A percentile compares a stretch with the other conserved stretches of the same genome.
Conservation (phyloP, 768 basidiomycete species). For the Cystoderma amianthinum region DNA sequence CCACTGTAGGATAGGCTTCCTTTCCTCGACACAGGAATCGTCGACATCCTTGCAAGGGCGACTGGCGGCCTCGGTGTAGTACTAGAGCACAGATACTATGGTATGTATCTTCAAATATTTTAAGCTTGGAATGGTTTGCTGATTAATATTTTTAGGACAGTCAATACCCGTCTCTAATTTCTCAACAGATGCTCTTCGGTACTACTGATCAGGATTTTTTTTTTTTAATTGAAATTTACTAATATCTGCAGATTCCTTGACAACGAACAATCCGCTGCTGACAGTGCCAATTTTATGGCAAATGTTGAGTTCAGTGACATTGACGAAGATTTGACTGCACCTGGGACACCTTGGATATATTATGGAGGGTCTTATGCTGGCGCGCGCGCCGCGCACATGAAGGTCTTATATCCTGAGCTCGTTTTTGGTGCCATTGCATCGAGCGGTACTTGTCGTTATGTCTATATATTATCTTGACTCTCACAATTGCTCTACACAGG, state of each 20-base stretch:
- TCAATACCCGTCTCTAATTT: conserved; percentile 75
- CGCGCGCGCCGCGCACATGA: conserved; percentile 90
- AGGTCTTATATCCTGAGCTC: conserved; percentile 79
- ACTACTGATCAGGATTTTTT: conserved; percentile 8
- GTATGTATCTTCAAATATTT: conserved; percentile 22
- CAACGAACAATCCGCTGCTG: conserved; percentile 84
- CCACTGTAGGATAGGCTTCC: conserved; percentile 37
- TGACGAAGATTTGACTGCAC: conserved; percentile 62
- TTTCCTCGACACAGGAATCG: conserved; percentile 76
- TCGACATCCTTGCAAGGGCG: conserved; percentile 76
- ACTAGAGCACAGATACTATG: conserved; percentile 92
- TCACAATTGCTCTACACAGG: conserved; percentile 31
- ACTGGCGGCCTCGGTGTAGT: conserved; percentile 87
- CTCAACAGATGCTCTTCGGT: conserved; percentile 79
- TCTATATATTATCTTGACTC: conserved; percentile 1
- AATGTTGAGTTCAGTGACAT: conserved; percentile 72
- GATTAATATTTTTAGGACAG: conserved; percentile 34
- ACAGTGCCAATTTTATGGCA: conserved; percentile 89
- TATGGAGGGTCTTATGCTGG: conserved; percentile 94
- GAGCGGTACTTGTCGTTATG: conserved; percentile 46
- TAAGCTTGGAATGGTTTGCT: conserved; percentile 8
- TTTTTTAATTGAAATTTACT: conserved; percentile 3
- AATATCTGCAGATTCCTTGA: conserved; percentile 62
- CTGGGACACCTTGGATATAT: conserved; percentile 82
- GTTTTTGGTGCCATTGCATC: conserved; percentile 87